Percentiles rank a stretch among this genome's conserved stretches.
Conservation (phyloP, 306 rosid species). For the Vicia faba region DNA sequence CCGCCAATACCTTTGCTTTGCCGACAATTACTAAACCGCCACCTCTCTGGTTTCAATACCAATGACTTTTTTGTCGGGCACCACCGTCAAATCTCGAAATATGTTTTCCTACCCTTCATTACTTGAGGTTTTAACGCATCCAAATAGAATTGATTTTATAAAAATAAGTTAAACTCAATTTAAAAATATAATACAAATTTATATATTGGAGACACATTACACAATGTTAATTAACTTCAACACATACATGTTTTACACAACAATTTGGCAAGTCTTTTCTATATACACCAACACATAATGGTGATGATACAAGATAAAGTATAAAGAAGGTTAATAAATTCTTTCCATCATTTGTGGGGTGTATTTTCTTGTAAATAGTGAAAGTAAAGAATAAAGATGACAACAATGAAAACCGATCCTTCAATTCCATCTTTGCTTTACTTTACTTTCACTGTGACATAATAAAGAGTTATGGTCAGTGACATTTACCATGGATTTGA, state of each 20-base stretch:
- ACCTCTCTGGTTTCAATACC: no score
- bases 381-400: conserved; percentile 50
- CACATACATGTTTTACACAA: neutral
- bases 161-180: no score
- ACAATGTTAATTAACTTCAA: neutral
- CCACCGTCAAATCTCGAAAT: no score
- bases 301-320: no score
- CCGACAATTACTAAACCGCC: no score
- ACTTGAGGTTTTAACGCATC: no score
- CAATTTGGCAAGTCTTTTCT: neutral
- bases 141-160: no score
- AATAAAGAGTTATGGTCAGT: conserved; percentile 41
- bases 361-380: conserved; percentile 46
- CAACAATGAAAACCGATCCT: conserved; percentile 33
- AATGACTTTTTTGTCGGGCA: no score
- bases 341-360: conserved; percentile 46
- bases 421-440: conserved; percentile 21
- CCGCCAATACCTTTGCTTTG: no score
- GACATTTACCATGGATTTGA: conserved; percentile 47
- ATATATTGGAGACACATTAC: neutral
- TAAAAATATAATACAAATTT: neutral
- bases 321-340: conserved; percentile 23
- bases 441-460: conserved; percentile 7
- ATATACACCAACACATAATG: no score
- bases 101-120: no score